Base-by-base conservation (phyloP, 2,329 filamentous ascomycete species). In the Alternaria atra region DNA sequence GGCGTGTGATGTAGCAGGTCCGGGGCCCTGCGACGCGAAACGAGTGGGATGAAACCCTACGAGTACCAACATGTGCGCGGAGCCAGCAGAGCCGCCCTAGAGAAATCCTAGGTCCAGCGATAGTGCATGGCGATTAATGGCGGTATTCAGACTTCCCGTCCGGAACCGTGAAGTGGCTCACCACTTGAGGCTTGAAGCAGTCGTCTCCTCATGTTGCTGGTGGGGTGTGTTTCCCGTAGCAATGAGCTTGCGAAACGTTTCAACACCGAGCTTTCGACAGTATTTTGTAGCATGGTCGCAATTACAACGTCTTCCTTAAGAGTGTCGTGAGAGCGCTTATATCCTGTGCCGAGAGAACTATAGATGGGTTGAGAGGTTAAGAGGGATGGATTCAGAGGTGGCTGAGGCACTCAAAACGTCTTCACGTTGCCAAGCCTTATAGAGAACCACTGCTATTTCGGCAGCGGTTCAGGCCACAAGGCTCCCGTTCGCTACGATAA, bases 11-110 rank as follows among this genome's bases (percentile, higher is more conserved):
- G 76, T 78, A 72, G 71, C 77, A 79, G 69, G 70, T 73, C 71
- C 40, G 66, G 75, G 77, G 72, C 66, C 64, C 56, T 79, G 77
- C 73, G 75, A 79, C 77, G 73, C 74, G 68, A 71, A 66, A 66
- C 54, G 60, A 46, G 54, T 48, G 55, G 51, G 62, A 65, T 78
- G 77, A 79, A 79, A 79, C 77, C 55, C 55, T 64, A 52, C 58
- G 47, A 69, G 77, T 75, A 55, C 65, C 75, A 78, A 67, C 69
- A 47, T 61, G 58, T 69, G 58, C 67, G 67, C 75, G 75, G 76
- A 75, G 69, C 63, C 57, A 55, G 60, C 40, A 64, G 58, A 75
- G 69, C 76, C 76, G 76, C 68, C 54, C 62, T 65, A 39, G 60
- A 64, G 37, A 54, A 27, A 55, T 60, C 63, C 51, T 63, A 53